A percentile compares a stretch with the other conserved stretches of the same genome.
Evolutionary conservation across 108 stramenopile species (phyloP).

Genomic region (Chaetoceros tenuissimus): DNA sequence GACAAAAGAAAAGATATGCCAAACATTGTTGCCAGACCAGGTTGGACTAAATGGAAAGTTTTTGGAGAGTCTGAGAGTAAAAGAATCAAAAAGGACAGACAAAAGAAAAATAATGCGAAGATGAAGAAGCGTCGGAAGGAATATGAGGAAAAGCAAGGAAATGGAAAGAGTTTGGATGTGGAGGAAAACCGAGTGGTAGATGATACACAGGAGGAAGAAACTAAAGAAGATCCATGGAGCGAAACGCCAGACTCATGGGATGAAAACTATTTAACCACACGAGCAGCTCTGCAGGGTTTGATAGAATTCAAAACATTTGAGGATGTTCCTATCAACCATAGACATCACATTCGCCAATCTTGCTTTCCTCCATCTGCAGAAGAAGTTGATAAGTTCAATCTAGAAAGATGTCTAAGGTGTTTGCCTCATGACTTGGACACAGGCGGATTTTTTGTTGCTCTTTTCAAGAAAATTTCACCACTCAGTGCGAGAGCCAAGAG

Average conservation of each 20-base stretch:
- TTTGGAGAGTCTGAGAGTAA: slow-evolving; percentile 51
- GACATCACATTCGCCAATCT: slow-evolving; percentile 38
- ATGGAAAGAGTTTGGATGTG: no score
- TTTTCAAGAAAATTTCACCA: slow-evolving; percentile 80
- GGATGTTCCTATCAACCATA: slow-evolving; percentile 58
- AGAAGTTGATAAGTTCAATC: slow-evolving; percentile 59
- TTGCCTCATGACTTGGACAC: slow-evolving; percentile 97
- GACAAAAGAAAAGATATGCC: slow-evolving; percentile 51
- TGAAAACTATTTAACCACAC: slow-evolving; percentile 36
- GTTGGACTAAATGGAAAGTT: slow-evolving; percentile 83
- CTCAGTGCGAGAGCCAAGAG: slow-evolving; percentile 31
- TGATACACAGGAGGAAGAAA: neutral
- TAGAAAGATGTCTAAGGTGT: slow-evolving; percentile 89
- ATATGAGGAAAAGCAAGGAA: no score
- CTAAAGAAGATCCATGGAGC: neutral
- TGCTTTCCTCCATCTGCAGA: slow-evolving; percentile 81
- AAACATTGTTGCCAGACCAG: slow-evolving; percentile 79
- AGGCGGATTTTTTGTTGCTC: slow-evolving; percentile 96
- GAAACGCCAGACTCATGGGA: slow-evolving; percentile 39
- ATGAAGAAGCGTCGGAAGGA: slow-evolving; percentile 50
- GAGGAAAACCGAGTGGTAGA: slow-evolving; percentile 1
- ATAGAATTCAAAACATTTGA: slow-evolving; percentile 46
- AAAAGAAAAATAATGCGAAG: slow-evolving; percentile 70
- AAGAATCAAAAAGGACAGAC: slow-evolving; percentile 35
- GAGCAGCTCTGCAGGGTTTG: slow-evolving; percentile 46